Conservation (phyloP, 2,329 filamentous ascomycete genomes). For the Macrophomina phaseolina region DNA sequence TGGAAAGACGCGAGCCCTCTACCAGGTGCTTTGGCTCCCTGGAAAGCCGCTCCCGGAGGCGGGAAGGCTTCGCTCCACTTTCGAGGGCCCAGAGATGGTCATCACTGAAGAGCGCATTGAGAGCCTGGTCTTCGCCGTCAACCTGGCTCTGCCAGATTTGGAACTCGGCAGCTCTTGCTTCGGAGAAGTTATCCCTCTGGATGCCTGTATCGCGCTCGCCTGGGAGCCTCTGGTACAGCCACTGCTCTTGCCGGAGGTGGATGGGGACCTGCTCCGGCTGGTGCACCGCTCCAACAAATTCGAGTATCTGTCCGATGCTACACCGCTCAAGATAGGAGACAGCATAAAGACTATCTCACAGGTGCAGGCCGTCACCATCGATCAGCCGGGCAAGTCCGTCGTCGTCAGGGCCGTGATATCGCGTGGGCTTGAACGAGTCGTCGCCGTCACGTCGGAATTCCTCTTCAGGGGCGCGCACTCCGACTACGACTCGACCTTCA, state of each 20-base stretch:
- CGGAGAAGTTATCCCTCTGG: conserved; percentile 32
- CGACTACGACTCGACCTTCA: conserved; percentile 24
- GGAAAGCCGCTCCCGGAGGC: not conserved
- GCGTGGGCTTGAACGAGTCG: conserved; percentile 28
- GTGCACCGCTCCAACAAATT: conserved; percentile 34
- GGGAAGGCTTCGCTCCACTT: not conserved
- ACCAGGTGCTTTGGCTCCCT: not conserved
- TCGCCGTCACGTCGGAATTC: conserved; percentile 33
- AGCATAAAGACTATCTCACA: conserved; percentile 24
- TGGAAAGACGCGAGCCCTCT: not conserved
- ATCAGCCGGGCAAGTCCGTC: conserved; percentile 30
- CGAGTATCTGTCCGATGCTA: conserved; percentile 18
- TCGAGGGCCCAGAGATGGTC: not conserved
- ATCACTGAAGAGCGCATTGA: not conserved
- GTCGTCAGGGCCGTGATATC: conserved; percentile 31
- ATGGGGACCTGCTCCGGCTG: conserved; percentile 32
- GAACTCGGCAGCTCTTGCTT: not conserved
- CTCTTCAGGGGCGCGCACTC: conserved; percentile 30
- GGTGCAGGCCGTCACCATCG: conserved; percentile 28
- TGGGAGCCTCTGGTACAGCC: conserved; percentile 39
- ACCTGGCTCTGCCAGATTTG: not conserved
- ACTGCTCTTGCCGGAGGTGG: conserved; percentile 14
- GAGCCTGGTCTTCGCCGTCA: not conserved
- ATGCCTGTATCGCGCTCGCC: conserved; percentile 48
- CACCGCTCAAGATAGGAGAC: conserved; percentile 30